These are phyloP conservation scores for Globisporangium sylvaticum DNA, from an alignment of 352 stramenopile genomes.

Conservation along the genomic window DNA sequence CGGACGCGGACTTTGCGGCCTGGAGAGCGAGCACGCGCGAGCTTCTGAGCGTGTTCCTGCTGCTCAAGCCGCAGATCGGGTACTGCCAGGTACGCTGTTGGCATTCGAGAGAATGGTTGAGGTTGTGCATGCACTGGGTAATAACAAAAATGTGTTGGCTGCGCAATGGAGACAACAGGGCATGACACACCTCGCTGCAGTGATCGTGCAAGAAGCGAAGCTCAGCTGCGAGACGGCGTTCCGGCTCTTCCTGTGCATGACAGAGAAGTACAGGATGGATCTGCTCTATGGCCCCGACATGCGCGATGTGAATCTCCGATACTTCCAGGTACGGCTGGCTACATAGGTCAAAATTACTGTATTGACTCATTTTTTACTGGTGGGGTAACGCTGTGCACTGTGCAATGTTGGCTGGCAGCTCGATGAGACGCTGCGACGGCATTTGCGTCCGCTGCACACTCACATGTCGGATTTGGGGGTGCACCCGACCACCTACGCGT, in stretches of 20 bases:
- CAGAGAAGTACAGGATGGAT: constrained; percentile 48
- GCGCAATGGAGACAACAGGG: constrained; percentile 17
- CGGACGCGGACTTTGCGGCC: constrained; percentile 24
- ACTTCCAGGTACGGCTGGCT: constrained; percentile 24
- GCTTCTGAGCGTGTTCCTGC: constrained; percentile 36
- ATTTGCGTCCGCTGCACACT: constrained; percentile 32
- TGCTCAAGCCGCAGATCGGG: constrained; percentile 48
- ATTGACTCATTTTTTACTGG: background rate
- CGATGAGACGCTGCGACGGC: constrained; percentile 36
- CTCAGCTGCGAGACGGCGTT: constrained; percentile 46
- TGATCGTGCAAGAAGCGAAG: constrained; percentile 43
- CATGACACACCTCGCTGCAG: constrained; percentile 41
- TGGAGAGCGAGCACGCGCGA: constrained; percentile 40
- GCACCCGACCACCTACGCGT: constrained; percentile 46
- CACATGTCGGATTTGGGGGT: constrained; percentile 43
- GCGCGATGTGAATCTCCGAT: constrained; percentile 49
- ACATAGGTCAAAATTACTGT: background rate
- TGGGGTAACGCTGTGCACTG: background rate
- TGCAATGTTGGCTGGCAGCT: constrained; percentile 16
- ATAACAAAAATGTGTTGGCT: background rate
- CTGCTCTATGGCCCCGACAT: constrained; percentile 43
- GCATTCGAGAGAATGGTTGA: background rate
- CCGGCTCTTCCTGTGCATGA: constrained; percentile 42
- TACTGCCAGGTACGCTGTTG: constrained; percentile 36
- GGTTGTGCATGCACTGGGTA: background rate